Base-by-base conservation (phyloP, 2,329 filamentous ascomycete genomes). In the Cryphonectria nitschkei region DNA sequence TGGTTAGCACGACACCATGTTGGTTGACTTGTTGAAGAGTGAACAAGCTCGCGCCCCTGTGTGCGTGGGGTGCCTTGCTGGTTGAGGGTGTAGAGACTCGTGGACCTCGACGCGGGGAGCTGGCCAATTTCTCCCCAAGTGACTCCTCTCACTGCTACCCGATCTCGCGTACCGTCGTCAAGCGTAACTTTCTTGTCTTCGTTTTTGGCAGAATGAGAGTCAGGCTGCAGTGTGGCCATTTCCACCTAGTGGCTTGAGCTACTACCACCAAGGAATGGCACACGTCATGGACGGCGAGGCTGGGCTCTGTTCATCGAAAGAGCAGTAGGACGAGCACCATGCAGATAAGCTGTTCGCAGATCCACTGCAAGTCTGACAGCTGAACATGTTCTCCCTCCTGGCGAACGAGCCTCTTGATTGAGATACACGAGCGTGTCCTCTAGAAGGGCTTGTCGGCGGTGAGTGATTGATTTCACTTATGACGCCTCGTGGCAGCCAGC, bases 1-100 rank as follows among this genome's bases (percentile, higher is more conserved):
- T 26, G 22, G 52, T 34, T 37, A 56, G 34, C 56, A 72, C 22
- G 52, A 64, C 68, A 56, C 65, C 65, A 68, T 54, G 68, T 54
- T 52, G 32, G 43, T 9, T 16, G 19, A 16, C 14, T 22, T 50
- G 22, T 50, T n/a, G 46, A 50, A n/a, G 46, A 39, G 58, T 16
- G 32, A n/a, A 39, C 32, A 11, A 39, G 46, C 58, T 39, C 8
- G 58, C 58, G 19, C 19, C 58, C 58, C 43, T 50, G 67, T 19
- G 63, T 54, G 61, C 66, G 62, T 65, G 69, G 69, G 69, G 39
- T 65, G 52, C 46, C 46, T n/a, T 19, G 26, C 52, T 7, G 37
- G 67, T 41, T 60, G 63, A 32, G 56, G 34, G 56, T 52, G 62
- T 32, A 14, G 34, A 41, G 32, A 19, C 2, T 26, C 29, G 54